Conservation (phyloP, 2,329 filamentous ascomycete species). For the Colletotrichum somersetense region DNA sequence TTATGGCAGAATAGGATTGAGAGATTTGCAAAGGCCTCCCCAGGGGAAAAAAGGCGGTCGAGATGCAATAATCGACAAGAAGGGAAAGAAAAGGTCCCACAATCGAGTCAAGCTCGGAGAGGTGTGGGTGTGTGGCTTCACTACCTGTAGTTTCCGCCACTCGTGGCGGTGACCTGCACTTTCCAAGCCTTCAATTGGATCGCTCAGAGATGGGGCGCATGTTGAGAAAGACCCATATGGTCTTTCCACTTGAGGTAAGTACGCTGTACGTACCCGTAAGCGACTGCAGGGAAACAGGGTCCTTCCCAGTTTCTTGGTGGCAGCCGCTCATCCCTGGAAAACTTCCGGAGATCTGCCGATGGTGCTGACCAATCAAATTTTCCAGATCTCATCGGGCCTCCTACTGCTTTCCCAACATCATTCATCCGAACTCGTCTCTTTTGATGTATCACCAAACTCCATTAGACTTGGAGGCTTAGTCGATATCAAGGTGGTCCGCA, state of each 20-base stretch:
- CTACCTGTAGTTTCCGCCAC: constrained; percentile 26
- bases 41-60: constrained; percentile 8
- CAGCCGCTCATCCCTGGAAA: constrained; percentile 11
- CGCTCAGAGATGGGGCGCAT: neutral
- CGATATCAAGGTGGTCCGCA: no score
- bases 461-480: no score
- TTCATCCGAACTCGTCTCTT: neutral
- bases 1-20: neutral
- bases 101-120: constrained; percentile 36
- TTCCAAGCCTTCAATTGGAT: constrained; percentile 9
- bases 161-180: constrained; percentile 30
- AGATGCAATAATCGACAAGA: neutral
- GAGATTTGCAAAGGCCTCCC: neutral
- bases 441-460: neutral
- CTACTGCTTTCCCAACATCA: neutral
- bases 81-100: neutral
- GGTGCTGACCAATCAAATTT: neutral
- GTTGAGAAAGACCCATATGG: neutral
- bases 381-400: neutral
- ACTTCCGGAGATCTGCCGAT: neutral
- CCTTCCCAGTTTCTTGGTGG: constrained; percentile 19
- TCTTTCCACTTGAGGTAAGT: constrained; percentile 4
- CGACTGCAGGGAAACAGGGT: neutral
- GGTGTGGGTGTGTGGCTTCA: neutral
- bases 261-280: neutral